Evolutionary conservation across 108 stramenopile genomes (phyloP), one percentile per base, ranked within the genome.

Genomic region (Cylindrotheca fusiformis): DNA sequence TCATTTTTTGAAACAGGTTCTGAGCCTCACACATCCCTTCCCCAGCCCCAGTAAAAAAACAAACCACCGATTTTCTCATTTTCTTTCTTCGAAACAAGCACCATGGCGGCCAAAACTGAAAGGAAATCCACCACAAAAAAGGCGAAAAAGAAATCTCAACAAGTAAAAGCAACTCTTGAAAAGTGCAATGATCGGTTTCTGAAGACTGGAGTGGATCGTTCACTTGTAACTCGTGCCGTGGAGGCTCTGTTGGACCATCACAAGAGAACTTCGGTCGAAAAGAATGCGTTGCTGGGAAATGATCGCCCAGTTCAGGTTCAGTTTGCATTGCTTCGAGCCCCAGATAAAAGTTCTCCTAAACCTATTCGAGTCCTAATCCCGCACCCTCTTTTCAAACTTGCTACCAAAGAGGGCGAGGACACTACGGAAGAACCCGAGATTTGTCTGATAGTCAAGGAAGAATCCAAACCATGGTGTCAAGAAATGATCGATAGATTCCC

Each of bases 381-480:
- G 25, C 75, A 92, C 65, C 71, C 88, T 4, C 76, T 91, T 10
- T 75, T 73, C 52, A 72, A 80, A 32, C 55, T 81, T 26, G 57
- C 33, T 19, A 59, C 62, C 48, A 67, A 67, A 20, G 52, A 69
- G 17, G 53, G 52, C 19, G 62, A 68, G 25, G 69, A 58, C 27
- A 50, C 31, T 6, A 31, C 21, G 25, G 79, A 87, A 64, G 87
- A 85, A 31, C 75, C 79, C 3, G 76, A 82, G 27, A 82, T 94
- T 53, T 97, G 96, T 74, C 74, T 97, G 41, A 93, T 97, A 64
- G 94, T 96, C 71, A 97, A 97, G 81, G 93, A 97, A 28, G 81
- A 78, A 30, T 80, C 87, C 53, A 96, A 96, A 69, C 67, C 75
- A 29, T 84, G 78, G 85, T 65, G 94, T 20, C 86, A 95, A 71